Evolutionary conservation across 2,329 filamentous ascomycete species (phyloP).

Genomic region (Fusarium tricinctum): DNA sequence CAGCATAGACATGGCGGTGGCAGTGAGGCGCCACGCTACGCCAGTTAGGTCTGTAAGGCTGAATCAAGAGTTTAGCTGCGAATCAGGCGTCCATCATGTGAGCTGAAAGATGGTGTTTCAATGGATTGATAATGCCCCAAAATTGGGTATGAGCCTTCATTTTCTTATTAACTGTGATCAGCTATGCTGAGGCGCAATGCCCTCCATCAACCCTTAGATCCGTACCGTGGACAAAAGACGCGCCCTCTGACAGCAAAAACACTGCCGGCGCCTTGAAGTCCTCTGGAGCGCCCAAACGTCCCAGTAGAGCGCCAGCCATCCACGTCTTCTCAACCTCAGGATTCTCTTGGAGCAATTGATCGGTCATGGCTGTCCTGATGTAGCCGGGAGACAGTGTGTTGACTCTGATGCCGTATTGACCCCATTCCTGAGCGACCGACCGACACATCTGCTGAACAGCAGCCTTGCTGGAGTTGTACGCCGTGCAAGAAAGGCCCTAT

Average conservation of each 20-base stretch:
- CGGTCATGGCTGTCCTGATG: conserved; percentile 64
- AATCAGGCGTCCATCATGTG: neutral
- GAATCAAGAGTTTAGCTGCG: neutral
- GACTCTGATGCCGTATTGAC: conserved; percentile 72
- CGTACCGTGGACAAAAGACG: conserved; percentile 70
- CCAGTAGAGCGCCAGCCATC: conserved; percentile 68
- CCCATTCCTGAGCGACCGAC: conserved; percentile 74
- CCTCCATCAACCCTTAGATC: conserved; percentile 71
- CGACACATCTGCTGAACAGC: conserved; percentile 71
- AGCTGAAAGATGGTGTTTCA: too few species aligned
- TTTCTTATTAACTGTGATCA: neutral
- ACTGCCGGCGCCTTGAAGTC: conserved; percentile 71
- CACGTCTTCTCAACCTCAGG: conserved; percentile 66
- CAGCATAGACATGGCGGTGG: conserved; percentile 37
- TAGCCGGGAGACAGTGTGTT: conserved; percentile 76
- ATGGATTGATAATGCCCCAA: too few species aligned
- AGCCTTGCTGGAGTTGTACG: conserved; percentile 74
- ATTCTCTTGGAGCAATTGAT: conserved; percentile 59
- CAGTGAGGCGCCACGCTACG: conserved; percentile 29
- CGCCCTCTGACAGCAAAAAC: conserved; percentile 69
- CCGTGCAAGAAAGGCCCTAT: conserved; percentile 72
- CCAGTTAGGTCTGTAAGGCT: neutral
- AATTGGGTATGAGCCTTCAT: neutral
- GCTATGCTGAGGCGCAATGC: conserved; percentile 59
- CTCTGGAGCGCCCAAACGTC: conserved; percentile 66